phyloP scores from a whole-genome alignment of 768 basidiomycete species.

The Phaeotremella skinneri region DNA sequence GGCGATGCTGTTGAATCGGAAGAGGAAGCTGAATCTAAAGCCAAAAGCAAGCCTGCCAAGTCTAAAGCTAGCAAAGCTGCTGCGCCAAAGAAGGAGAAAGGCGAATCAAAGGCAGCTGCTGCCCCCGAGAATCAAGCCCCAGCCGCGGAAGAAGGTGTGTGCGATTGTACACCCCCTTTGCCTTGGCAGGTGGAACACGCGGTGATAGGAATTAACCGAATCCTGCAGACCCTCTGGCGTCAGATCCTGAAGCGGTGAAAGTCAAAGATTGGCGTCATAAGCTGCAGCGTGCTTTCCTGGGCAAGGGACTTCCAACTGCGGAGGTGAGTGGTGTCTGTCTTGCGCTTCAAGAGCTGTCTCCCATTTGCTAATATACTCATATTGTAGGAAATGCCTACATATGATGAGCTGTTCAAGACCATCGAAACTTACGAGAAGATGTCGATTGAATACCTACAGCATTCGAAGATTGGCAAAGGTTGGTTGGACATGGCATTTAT shows the following conservation, averaged over 20 bases:
- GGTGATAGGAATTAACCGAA: too few relatives aligned
- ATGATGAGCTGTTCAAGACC: slow-evolving; percentile 69
- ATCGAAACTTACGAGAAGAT: slow-evolving; percentile 75
- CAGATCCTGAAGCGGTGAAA: slow-evolving; percentile 65
- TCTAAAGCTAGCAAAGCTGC: slow-evolving; percentile 53
- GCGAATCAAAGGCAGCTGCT: slow-evolving; percentile 56
- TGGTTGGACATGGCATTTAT: slow-evolving; percentile 6
- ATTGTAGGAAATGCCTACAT: slow-evolving; percentile 69
- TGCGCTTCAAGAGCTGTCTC: slow-evolving; percentile 4
- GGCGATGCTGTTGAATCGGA: slow-evolving; percentile 74
- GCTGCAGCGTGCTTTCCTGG: slow-evolving; percentile 81
- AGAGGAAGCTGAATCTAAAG: slow-evolving; percentile 66
- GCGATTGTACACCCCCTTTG: slow-evolving; percentile 18
- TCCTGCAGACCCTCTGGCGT: slow-evolving; percentile 54
- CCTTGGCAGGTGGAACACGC: too few relatives aligned
- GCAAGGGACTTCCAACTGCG: slow-evolving; percentile 61
- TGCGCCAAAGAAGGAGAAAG: slow-evolving; percentile 18
- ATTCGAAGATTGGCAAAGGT: slow-evolving; percentile 58
- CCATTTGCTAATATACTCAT: slow-evolving; percentile 9
- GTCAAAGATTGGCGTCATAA: slow-evolving; percentile 91
- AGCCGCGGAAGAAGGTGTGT: slow-evolving; percentile 61
- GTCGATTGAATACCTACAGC: slow-evolving; percentile 74
- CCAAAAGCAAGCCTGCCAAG: slow-evolving; percentile 65
- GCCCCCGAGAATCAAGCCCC: slow-evolving; percentile 64
- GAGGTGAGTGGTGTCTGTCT: slow-evolving; percentile 56